Evolutionary conservation across 345 rosid species (phyloP).

Genomic region (Eucalyptus cladocalyx): DNA sequence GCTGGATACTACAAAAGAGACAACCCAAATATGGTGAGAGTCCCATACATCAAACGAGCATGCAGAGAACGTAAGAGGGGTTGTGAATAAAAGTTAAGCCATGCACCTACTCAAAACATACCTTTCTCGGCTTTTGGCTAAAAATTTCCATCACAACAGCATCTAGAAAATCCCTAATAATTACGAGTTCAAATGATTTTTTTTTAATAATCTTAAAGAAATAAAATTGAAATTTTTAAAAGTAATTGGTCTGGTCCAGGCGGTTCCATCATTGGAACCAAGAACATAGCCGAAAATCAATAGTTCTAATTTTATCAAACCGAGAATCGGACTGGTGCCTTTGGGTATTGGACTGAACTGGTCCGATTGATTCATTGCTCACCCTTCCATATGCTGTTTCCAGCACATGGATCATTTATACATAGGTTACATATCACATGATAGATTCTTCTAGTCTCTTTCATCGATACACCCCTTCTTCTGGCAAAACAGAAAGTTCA

Average conservation of each 20-base stretch:
- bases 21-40: neutral
- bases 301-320: too few relatives aligned
- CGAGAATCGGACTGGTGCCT: fast-evolving
- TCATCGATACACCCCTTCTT: neutral
- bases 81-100: too few relatives aligned
- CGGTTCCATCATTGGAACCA: neutral
- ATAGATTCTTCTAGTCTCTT: neutral
- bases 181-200: fast-evolving
- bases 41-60: neutral
- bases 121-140: too few relatives aligned
- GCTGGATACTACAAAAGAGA: neutral
- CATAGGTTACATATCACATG: neutral
- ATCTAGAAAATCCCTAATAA: neutral
- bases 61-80: fast-evolving
- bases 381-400: neutral
- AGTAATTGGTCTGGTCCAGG: fast-evolving
- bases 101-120: too few relatives aligned
- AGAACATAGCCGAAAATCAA: too few relatives aligned
- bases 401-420: neutral
- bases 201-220: too few relatives aligned
- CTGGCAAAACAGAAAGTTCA: neutral
- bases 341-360: fast-evolving
- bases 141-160: too few relatives aligned
- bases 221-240: neutral
- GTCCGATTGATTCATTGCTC: neutral